Percentiles rank a stretch among this genome's conserved stretches.
These are phyloP conservation scores for Umbellularia californica DNA, from an alignment of 164 flowering plant genomes.

Conservation along the genomic window DNA sequence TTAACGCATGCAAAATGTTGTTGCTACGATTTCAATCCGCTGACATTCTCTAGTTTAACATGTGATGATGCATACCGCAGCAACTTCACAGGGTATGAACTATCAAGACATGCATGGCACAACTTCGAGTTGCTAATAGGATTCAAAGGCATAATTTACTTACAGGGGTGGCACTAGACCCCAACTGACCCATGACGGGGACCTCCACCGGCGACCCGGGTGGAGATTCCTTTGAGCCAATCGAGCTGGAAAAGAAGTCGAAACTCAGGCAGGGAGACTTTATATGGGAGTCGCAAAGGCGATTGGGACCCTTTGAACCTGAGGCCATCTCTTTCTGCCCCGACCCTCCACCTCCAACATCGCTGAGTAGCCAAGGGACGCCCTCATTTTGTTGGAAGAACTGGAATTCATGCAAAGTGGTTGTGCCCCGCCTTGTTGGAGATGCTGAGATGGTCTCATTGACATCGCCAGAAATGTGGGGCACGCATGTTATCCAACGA, in stretches of 20 bases:
- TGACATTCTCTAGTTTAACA: too few relatives aligned
- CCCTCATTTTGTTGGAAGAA: slow-evolving; percentile 4
- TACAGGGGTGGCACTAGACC: neutral
- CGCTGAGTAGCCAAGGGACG: slow-evolving; percentile 1
- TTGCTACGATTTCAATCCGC: too few relatives aligned
- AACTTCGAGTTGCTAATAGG: too few relatives aligned
- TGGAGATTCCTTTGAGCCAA: slow-evolving; percentile 2
- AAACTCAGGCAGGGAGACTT: neutral
- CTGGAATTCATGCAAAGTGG: slow-evolving; percentile 7
- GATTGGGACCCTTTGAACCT: neutral
- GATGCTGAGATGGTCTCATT: neutral
- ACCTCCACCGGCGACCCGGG: neutral
- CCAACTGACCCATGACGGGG: slow-evolving; percentile 1
- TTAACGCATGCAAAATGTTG: too few relatives aligned
- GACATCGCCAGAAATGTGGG: neutral
- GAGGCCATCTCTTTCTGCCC: too few relatives aligned
- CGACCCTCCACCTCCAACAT: neutral
- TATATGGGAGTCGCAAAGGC: neutral
- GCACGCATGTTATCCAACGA: neutral
- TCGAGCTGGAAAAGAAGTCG: neutral
- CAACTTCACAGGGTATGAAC: too few relatives aligned
- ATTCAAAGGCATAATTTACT: neutral
- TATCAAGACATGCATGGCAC: too few relatives aligned
- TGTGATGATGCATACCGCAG: too few relatives aligned
- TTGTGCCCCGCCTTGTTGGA: neutral